Base-by-base conservation (phyloP, 495 filamentous ascomycete species). In the Oidiodendron maius region DNA sequence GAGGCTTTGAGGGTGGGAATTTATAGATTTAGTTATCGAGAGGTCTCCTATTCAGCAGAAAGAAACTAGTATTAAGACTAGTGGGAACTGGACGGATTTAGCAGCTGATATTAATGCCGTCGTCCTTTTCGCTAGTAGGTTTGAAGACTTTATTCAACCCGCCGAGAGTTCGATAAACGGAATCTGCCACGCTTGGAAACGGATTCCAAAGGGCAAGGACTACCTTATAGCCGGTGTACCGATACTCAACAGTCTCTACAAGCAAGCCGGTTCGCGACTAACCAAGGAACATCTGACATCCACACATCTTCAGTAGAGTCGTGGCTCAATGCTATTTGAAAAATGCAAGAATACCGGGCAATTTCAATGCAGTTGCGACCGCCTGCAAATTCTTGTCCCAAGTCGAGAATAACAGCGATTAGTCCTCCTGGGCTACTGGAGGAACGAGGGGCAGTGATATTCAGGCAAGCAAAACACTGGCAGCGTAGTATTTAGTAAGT, bases 101-200 rank as follows among this genome's bases (percentile, higher is more conserved):
- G 40, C 40, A 10, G 10, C 16, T 12, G 17, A 15, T 22, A 24
- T 42, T 23, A 23, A 42, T 42, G 40, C 40, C 3, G 26, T 42
- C 3, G 21, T 42, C 23, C 40, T 42, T n/a, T 42, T 42, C 26
- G 40, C 40, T 4, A 42, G 40, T 23, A 23, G 40, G 26, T 42
- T 42, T 23, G 40, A 42, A 23, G 40, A 42, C 26, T 12, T 42
- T 42, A 42, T 42, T 24, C n/a, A 42, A 23, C 40, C 40, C 16
- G 21, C 17, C 21, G 15, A 21, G 23, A n/a, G 17, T n/a, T 24
- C 40, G 23, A 42, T 23, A 13, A 22, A 22, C 15, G 40, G 40
- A 22, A 18, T 42, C 21, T 42, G 40, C 23, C 20, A 42, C 26
- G 10, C n/a, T 23, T 42, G 40, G 40, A 42, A 24, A 42, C 2